Conservation (phyloP, 805 yeast genomes). For the Diddensiella transvaalensis region DNA sequence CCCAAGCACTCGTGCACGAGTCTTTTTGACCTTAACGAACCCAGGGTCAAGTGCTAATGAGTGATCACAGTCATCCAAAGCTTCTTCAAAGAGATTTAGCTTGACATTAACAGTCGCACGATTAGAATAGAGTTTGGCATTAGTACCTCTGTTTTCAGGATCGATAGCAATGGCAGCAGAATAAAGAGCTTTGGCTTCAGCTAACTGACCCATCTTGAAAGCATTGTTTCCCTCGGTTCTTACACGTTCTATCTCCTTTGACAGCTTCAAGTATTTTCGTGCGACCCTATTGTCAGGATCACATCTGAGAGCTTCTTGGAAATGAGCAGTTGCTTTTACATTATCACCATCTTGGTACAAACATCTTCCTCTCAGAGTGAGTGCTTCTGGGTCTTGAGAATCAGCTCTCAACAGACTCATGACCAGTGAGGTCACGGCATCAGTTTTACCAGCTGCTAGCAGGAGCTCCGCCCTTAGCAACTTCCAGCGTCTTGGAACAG, state of each 20-base stretch:
- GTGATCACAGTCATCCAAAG: slow-evolving; percentile 67
- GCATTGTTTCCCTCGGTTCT: slow-evolving; percentile 61
- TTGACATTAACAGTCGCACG: slow-evolving; percentile 84
- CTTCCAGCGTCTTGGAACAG: slow-evolving; percentile 36
- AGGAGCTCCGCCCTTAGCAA: slow-evolving; percentile 31
- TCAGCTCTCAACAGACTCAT: slow-evolving; percentile 35
- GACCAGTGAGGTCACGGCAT: slow-evolving; percentile 37
- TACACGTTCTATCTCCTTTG: slow-evolving; percentile 34
- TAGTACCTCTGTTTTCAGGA: slow-evolving; percentile 48
- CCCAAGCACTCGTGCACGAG: slow-evolving; percentile 39
- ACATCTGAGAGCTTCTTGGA: slow-evolving; percentile 38
- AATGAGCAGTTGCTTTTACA: slow-evolving; percentile 36
- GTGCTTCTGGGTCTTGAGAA: slow-evolving; percentile 38
- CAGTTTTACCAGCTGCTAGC: slow-evolving; percentile 30
- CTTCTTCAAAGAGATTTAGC: slow-evolving; percentile 72
- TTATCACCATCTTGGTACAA: slow-evolving; percentile 37
- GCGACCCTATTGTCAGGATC: slow-evolving; percentile 41
- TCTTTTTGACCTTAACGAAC: slow-evolving; percentile 59
- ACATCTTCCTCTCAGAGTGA: slow-evolving; percentile 37
- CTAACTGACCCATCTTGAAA: slow-evolving; percentile 61
- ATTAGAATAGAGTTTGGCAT: slow-evolving; percentile 60
- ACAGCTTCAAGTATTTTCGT: slow-evolving; percentile 29
- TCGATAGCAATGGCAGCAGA: slow-evolving; percentile 70
- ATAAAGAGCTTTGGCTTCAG: slow-evolving; percentile 65
- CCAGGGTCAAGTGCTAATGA: slow-evolving; percentile 64